phyloP scores from a whole-genome alignment of 1,139 yeast species.

The Nakaseomyces kungkrabaensis region DNA sequence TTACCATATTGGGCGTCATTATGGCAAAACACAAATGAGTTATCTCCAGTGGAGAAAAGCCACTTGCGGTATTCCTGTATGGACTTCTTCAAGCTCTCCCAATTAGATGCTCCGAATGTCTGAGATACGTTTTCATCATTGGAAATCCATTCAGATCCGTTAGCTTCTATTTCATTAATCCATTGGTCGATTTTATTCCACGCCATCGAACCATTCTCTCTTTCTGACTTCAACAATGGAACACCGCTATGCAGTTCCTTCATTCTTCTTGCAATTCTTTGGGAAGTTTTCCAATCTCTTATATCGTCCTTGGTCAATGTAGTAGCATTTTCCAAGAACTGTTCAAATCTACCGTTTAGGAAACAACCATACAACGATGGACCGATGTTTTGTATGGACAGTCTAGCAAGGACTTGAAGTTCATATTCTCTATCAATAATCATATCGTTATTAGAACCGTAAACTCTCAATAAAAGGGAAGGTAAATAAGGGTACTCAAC shows the following conservation, averaged over 20 bases:
- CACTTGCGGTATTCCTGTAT: conserved; percentile 49
- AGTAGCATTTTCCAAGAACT: conserved; percentile 57
- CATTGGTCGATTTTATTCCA: conserved; percentile 71
- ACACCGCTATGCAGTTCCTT: conserved; percentile 82
- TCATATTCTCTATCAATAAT: conserved; percentile 83
- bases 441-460: conserved; percentile 83
- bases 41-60: conserved; percentile 43
- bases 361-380: conserved; percentile 85
- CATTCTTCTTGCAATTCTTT: conserved; percentile 92
- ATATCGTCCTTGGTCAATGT: conserved; percentile 67
- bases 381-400: conserved; percentile 73
- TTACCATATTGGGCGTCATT: conserved; percentile 97
- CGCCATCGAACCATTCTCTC: conserved; percentile 47
- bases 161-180: conserved; percentile 46
- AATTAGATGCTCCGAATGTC: conserved; percentile 40
- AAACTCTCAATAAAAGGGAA: conserved; percentile 60
- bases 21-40: conserved; percentile 70
- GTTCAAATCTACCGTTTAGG: conserved; percentile 61
- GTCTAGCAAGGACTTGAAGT: conserved; percentile 57
- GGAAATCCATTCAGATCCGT: conserved; percentile 25
- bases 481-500: conserved; percentile 37
- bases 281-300: conserved; percentile 64
- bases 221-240: conserved; percentile 46
- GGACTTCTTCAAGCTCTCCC: conserved; percentile 39
- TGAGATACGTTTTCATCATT: conserved; percentile 31